phyloP scores from a whole-genome alignment of 2,329 filamentous ascomycete genomes.

The Penicillium sp. region DNA sequence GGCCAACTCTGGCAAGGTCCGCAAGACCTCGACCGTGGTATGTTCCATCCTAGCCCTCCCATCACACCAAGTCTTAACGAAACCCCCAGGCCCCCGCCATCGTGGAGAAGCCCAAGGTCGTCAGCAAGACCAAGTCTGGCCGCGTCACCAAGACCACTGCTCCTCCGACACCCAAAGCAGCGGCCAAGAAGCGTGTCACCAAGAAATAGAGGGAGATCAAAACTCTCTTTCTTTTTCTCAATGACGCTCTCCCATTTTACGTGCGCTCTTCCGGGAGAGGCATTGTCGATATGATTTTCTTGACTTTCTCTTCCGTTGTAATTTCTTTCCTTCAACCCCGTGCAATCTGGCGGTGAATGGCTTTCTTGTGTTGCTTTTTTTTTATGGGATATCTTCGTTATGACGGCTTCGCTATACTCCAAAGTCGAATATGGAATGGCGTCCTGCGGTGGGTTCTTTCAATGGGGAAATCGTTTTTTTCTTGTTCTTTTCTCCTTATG shows the following conservation, averaged over 20 bases:
- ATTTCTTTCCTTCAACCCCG: constrained; percentile 26
- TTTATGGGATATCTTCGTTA: constrained; percentile 14
- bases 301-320: constrained; percentile 26
- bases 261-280: constrained; percentile 24
- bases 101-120: constrained; percentile 66
- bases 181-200: constrained; percentile 47
- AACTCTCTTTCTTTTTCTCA: constrained; percentile 11
- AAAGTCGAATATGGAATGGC: constrained; percentile 33
- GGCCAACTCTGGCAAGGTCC: constrained; percentile 54
- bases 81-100: constrained; percentile 59
- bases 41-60: constrained; percentile 11
- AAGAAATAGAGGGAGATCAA: constrained; percentile 42
- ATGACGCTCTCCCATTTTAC: constrained; percentile 20
- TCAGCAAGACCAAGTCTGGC: constrained; percentile 82
- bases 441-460: constrained; percentile 37
- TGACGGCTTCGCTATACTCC: constrained; percentile 19
- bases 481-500: constrained; percentile 6
- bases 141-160: constrained; percentile 70
- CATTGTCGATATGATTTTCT: neutral
- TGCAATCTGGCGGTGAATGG: constrained; percentile 28
- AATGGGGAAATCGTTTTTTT: constrained; percentile 28
- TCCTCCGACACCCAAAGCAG: constrained; percentile 45
- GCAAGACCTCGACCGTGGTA: constrained; percentile 49
- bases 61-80: constrained; percentile 17
- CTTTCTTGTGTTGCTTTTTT: constrained; percentile 12